phyloP scores from a whole-genome alignment of 192 early-diverging fungal genomes.

The Linnemannia exigua region DNA sequence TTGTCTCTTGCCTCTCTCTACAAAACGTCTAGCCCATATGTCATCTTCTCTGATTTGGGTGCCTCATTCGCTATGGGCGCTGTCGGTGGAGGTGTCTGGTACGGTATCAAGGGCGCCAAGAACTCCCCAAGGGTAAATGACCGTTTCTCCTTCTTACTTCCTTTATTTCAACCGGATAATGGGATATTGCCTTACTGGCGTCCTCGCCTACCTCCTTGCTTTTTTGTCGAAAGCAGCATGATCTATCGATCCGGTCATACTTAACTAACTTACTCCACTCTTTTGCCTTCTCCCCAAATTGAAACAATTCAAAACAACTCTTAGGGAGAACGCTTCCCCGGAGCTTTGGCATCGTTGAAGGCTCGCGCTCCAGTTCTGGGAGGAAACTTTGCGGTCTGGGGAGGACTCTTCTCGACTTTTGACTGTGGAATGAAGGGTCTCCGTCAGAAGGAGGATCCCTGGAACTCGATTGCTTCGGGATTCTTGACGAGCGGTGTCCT shows the following conservation, averaged over 20 bases:
- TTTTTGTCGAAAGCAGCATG: not conserved
- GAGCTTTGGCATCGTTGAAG: constrained; percentile 91
- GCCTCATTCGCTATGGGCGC: constrained; percentile 97
- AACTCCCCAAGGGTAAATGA: constrained; percentile 91
- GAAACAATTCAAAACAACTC: not conserved
- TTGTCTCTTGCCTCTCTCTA: not conserved
- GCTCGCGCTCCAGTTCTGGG: constrained; percentile 94
- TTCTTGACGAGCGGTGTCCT: constrained; percentile 95
- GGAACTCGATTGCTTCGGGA: constrained; percentile 97
- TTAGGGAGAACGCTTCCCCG: constrained; percentile 89
- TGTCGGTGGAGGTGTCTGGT: constrained; percentile 95
- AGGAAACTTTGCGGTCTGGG: constrained; percentile 99
- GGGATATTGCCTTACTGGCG: not conserved
- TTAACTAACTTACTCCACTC: not conserved
- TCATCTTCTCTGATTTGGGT: constrained; percentile 87
- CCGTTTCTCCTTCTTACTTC: not conserved
- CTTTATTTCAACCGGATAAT: not conserved
- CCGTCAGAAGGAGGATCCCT: constrained; percentile 98
- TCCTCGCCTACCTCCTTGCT: not conserved
- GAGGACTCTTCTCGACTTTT: constrained; percentile 96
- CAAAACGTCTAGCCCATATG: constrained; percentile 75
- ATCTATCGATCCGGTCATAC: not conserved
- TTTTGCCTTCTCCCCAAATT: not conserved
- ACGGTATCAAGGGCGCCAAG: constrained; percentile 98
- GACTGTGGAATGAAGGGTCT: constrained; percentile 95